Evolutionary conservation across 208 protist species (phyloP).

Genomic region (Trichomonas tenax): DNA sequence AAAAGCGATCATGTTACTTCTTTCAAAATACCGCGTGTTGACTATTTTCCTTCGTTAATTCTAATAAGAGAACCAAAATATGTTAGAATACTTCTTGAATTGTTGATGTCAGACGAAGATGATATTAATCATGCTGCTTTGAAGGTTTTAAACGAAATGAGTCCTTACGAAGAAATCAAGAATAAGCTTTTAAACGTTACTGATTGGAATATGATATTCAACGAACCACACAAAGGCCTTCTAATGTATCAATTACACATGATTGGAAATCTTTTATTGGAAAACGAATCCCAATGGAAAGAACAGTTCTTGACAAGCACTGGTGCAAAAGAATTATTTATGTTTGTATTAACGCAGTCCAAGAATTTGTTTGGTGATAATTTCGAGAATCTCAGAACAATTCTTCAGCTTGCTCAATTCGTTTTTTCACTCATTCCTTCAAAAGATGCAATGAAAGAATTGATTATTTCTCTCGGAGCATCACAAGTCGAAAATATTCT

Average conservation of each 20-base stretch:
- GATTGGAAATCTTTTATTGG: neutral
- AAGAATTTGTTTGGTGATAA: no score
- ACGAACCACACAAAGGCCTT: neutral
- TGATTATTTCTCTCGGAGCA: neutral
- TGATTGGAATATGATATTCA: neutral
- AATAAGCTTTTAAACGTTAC: neutral
- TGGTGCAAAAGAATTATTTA: neutral
- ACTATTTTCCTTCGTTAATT: neutral
- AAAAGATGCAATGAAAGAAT: neutral
- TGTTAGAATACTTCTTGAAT: neutral
- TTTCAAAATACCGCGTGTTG: neutral
- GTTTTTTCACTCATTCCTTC: neutral
- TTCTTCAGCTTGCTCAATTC: neutral
- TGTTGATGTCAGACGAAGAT: neutral
- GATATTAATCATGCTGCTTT: neutral
- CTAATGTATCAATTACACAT: neutral
- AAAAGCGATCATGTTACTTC: neutral
- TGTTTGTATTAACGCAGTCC: neutral
- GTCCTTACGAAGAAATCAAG: neutral
- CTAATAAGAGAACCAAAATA: neutral
- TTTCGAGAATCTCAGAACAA: neutral
- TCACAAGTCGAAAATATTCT: neutral
- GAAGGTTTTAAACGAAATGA: neutral
- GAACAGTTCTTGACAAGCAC: neutral
- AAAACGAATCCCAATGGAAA: neutral